phyloP scores from a whole-genome alignment of 2,329 filamentous ascomycete genomes.

The Bipolaris gigantea region DNA sequence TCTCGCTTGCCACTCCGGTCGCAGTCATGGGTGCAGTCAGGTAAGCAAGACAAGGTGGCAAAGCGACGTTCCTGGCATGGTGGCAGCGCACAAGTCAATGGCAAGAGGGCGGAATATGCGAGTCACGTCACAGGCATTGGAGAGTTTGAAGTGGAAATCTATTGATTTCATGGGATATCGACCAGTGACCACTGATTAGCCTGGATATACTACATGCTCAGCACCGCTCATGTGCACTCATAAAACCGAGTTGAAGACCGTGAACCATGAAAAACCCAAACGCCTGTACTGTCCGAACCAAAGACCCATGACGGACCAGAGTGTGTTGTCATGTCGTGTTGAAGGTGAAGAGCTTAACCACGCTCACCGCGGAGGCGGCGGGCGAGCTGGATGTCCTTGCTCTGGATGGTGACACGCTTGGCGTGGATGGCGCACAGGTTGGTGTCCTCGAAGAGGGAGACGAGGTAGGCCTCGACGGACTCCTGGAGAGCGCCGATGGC shows the following conservation, averaged over 20 bases:
- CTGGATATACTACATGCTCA: conserved; percentile 46
- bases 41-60: not conserved
- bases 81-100: not conserved
- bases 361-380: conserved; percentile 59
- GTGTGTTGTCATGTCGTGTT: conserved; percentile 30
- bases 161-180: conserved; percentile 40
- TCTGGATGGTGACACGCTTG: conserved; percentile 93
- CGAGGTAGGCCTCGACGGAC: conserved; percentile 92
- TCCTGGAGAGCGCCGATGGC: conserved; percentile 93
- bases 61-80: no score
- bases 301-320: conserved; percentile 30
- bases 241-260: conserved; percentile 42
- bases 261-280: conserved; percentile 42
- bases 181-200: conserved; percentile 43
- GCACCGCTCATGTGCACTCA: conserved; percentile 42
- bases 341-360: conserved; percentile 47
- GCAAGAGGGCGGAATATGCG: no score
- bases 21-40: no score
- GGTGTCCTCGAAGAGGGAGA: conserved; percentile 94
- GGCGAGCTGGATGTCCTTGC: conserved; percentile 95
- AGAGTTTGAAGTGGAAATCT: conserved; percentile 30
- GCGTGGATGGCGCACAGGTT: conserved; percentile 97
- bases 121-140: conserved; percentile 5
- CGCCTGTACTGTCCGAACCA: conserved; percentile 38
- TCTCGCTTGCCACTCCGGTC: no score